phyloP scores from a whole-genome alignment of 1,139 yeast species.

The Hansenula sp. region DNA sequence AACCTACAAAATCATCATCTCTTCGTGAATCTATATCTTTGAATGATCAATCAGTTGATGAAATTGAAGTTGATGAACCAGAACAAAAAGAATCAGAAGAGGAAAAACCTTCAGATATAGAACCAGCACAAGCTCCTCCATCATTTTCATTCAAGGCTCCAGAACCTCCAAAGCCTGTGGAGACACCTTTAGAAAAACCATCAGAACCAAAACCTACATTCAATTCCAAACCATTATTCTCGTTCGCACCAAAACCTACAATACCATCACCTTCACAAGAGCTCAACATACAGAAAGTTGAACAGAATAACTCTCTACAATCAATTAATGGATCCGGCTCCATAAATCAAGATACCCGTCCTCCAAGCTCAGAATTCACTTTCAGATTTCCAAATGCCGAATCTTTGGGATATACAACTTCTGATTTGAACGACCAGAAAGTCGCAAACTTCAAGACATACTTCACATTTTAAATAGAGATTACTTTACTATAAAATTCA shows the following conservation, averaged over 20 bases:
- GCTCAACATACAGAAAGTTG: background rate
- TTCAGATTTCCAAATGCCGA: slow-evolving; percentile 19
- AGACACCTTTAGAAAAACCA: background rate
- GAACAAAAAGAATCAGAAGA: slow-evolving; percentile 6
- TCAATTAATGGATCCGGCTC: background rate
- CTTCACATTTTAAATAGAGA: slow-evolving; percentile 15
- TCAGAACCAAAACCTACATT: background rate
- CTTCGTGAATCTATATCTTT: slow-evolving; percentile 26
- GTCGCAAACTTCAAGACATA: slow-evolving; percentile 12
- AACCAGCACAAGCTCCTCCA: background rate
- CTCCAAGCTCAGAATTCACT: background rate
- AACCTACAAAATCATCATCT: slow-evolving; percentile 32
- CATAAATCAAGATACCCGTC: background rate
- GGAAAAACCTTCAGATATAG: background rate
- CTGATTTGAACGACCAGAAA: slow-evolving; percentile 18
- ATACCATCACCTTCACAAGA: background rate
- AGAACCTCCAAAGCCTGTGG: background rate
- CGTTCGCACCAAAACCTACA: background rate
- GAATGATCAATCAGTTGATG: slow-evolving; percentile 6
- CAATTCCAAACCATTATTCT: slow-evolving; percentile 1
- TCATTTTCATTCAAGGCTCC: background rate
- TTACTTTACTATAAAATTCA: no score
- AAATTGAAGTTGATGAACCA: slow-evolving; percentile 7
- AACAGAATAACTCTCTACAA: background rate
- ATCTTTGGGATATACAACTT: slow-evolving; percentile 7